Percentiles rank a stretch among this genome's conserved stretches.
Evolutionary conservation across 441 rosid species (phyloP).

Genomic region (Brassica balearica): DNA sequence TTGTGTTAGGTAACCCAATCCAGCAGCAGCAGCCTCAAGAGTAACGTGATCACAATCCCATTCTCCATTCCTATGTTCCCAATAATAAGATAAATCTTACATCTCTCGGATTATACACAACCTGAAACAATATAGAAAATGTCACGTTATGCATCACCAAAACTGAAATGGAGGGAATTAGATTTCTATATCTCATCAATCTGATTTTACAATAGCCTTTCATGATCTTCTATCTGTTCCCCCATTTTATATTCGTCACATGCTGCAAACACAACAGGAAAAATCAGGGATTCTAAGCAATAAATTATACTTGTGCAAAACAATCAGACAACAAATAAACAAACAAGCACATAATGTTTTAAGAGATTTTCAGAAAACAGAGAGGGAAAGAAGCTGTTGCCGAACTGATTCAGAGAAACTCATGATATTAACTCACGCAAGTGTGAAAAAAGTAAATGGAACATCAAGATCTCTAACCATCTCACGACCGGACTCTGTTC

Average conservation of each 20-base stretch:
- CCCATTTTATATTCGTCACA: too few relatives aligned
- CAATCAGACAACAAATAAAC: too few relatives aligned
- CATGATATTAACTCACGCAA: background rate
- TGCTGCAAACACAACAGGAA: too few relatives aligned
- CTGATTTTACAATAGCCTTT: too few relatives aligned
- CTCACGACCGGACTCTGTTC: background rate
- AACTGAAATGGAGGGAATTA: too few relatives aligned
- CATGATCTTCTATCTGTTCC: too few relatives aligned
- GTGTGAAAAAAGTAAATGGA: background rate
- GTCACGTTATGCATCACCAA: background rate
- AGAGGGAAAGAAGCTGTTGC: background rate
- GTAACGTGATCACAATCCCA: too few relatives aligned
- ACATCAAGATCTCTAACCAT: background rate
- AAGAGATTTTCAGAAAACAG: background rate
- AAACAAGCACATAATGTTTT: too few relatives aligned
- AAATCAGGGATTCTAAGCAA: too few relatives aligned
- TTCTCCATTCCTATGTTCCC: background rate
- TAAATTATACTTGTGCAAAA: too few relatives aligned
- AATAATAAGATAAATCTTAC: background rate
- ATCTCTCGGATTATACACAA: background rate
- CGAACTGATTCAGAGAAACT: background rate
- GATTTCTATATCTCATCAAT: too few relatives aligned
- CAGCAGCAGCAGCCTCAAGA: too few relatives aligned
- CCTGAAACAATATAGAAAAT: background rate
- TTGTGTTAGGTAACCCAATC: background rate